Evolutionary conservation across 768 basidiomycete genomes (phyloP).

Genomic region (Podaxis carcinomalis): DNA sequence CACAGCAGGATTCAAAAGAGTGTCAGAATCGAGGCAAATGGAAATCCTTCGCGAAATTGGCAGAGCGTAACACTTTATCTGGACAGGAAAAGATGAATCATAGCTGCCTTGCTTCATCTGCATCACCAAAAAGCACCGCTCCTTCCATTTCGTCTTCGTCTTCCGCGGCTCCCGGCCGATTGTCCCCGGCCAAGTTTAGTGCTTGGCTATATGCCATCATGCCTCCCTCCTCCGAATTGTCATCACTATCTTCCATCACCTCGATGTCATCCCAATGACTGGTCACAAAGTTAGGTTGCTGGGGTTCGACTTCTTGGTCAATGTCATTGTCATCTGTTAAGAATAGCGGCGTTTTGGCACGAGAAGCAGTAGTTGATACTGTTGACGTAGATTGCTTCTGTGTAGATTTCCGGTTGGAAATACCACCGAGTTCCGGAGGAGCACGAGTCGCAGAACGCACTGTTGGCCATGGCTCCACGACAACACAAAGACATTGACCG

Average conservation of each 20-base stretch:
- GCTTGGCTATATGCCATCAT: slow-evolving; percentile 78
- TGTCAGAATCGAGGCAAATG: slow-evolving; percentile 52
- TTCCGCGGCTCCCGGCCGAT: slow-evolving; percentile 53
- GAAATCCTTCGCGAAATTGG: slow-evolving; percentile 82
- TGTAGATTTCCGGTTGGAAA: not conserved
- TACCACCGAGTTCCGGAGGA: slow-evolving; percentile 1
- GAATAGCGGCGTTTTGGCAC: slow-evolving; percentile 66
- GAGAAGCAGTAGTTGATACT: not conserved
- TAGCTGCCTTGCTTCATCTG: slow-evolving; percentile 69
- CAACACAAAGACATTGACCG: slow-evolving; percentile 72
- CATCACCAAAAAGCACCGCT: slow-evolving; percentile 74
- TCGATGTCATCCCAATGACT: slow-evolving; percentile 30
- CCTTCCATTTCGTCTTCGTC: slow-evolving; percentile 79
- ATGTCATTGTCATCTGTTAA: slow-evolving; percentile 58
- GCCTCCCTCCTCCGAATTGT: slow-evolving; percentile 40
- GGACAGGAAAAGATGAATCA: slow-evolving; percentile 22
- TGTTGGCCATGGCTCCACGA: slow-evolving; percentile 78
- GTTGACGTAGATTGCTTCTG: not conserved
- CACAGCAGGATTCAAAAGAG: slow-evolving; percentile 71
- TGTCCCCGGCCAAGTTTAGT: slow-evolving; percentile 53
- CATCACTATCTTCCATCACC: slow-evolving; percentile 26
- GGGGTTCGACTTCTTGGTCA: slow-evolving; percentile 37
- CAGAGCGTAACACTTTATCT: slow-evolving; percentile 41
- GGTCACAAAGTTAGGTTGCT: slow-evolving; percentile 29
- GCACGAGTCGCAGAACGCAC: slow-evolving; percentile 23